Conservation (phyloP, 768 basidiomycete genomes). For the Lactarius deliciosus region DNA sequence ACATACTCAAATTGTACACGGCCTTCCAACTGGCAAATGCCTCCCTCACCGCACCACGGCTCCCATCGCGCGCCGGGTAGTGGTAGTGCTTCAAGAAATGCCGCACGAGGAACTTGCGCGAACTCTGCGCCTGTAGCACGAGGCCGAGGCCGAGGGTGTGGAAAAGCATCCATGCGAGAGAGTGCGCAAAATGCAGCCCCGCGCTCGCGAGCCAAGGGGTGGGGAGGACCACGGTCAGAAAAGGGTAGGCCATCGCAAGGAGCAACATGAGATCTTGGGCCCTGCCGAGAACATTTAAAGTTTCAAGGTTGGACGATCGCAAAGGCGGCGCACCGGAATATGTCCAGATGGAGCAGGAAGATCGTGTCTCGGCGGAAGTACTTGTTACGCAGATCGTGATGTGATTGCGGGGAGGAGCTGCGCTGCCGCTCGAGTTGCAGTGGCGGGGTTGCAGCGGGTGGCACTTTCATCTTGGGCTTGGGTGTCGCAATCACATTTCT, state of each 20-base stretch:
- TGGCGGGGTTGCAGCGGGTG: not conserved
- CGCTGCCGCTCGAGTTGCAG: conserved; percentile 1
- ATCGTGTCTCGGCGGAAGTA: conserved; percentile 91
- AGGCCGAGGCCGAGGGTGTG: conserved; percentile 87
- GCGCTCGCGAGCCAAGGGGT: conserved; percentile 47
- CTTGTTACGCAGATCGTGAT: conserved; percentile 86
- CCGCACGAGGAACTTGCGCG: conserved; percentile 84
- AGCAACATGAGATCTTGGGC: conserved; percentile 82
- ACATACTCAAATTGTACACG: conserved; percentile 88
- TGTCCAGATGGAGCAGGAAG: conserved; percentile 75
- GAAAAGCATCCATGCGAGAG: conserved; percentile 81
- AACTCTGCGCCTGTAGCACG: conserved; percentile 80
- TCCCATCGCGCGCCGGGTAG: conserved; percentile 69
- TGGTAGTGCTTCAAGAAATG: conserved; percentile 96
- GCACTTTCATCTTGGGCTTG: not conserved
- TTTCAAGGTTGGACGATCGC: not conserved
- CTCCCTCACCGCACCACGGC: conserved; percentile 80
- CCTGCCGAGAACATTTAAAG: conserved; percentile 43
- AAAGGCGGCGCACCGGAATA: conserved; percentile 63
- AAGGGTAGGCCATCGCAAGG: conserved; percentile 68
- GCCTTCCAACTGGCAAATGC: conserved; percentile 96
- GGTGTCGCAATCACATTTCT: not conserved
- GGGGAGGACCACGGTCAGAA: conserved; percentile 60
- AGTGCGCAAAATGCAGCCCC: conserved; percentile 77
- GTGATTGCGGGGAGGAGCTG: conserved; percentile 46